phyloP scores from a whole-genome alignment of 371 early-diverging fungal genomes.

The Chytridium lagenaria region DNA sequence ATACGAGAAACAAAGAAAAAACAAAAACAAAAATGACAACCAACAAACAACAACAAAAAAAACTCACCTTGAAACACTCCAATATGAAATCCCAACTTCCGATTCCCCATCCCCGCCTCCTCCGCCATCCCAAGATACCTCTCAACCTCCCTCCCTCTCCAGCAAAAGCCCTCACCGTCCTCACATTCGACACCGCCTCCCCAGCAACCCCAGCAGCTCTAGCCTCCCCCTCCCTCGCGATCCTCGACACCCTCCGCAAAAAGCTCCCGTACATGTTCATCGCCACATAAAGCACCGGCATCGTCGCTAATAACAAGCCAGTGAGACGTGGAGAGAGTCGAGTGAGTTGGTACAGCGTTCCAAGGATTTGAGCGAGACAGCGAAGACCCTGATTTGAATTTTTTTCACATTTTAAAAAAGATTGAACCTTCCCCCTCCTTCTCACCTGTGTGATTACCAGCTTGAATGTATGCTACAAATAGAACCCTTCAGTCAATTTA shows the following conservation, averaged over 20 bases:
- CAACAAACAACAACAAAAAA: background rate
- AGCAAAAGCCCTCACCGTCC: conserved; percentile 79
- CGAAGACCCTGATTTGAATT: conserved; percentile 80
- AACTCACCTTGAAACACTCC: conserved; percentile 75
- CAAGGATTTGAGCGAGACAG: conserved; percentile 70
- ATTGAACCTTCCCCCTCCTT: background rate
- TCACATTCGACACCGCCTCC: conserved; percentile 72
- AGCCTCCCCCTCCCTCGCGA: conserved; percentile 62
- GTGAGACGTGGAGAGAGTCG: conserved; percentile 72
- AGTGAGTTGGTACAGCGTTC: conserved; percentile 69
- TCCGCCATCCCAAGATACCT: conserved; percentile 62
- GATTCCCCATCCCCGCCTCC: conserved; percentile 54
- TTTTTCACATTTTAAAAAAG: conserved; percentile 53
- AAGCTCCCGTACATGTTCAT: conserved; percentile 76
- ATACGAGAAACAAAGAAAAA: too few species aligned
- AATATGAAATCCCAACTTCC: conserved; percentile 73
- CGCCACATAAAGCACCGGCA: conserved; percentile 71
- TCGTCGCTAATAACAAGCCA: conserved; percentile 63
- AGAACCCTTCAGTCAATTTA: conserved; percentile 6
- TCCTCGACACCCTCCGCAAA: conserved; percentile 65
- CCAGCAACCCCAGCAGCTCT: conserved; percentile 69
- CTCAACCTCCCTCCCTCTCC: conserved; percentile 70
- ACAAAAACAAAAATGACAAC: too few species aligned
- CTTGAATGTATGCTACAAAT: conserved; percentile 69
- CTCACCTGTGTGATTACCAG: conserved; percentile 44